A percentile compares a stretch with the other conserved stretches of the same genome.
Conservation (phyloP, 441 rosid species). For the Manihot esculenta region DNA sequence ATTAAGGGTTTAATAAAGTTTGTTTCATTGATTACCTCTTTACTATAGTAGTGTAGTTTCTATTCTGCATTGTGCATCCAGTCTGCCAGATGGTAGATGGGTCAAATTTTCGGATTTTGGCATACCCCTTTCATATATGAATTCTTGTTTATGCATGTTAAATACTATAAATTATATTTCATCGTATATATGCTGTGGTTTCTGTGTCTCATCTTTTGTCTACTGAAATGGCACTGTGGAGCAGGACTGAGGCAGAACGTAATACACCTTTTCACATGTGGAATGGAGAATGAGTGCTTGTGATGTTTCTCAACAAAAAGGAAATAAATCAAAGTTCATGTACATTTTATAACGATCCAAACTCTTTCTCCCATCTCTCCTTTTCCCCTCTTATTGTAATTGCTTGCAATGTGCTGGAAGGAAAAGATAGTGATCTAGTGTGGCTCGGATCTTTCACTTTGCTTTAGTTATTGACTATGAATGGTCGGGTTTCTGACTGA, state of each 20-base stretch:
- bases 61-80: neutral
- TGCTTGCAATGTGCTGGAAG: neutral
- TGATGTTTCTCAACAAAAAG: neutral
- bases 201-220: neutral
- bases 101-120: neutral
- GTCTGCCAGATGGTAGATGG: neutral
- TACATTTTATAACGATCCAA: neutral
- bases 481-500: too few species aligned
- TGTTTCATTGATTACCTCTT: neutral
- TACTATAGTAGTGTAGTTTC: neutral
- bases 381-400: neutral
- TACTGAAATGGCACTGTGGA: conserved; percentile 17
- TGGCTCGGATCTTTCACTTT: neutral
- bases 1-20: neutral
- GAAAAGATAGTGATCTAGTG: neutral
- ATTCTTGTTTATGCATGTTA: neutral
- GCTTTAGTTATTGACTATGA: neutral
- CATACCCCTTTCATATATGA: neutral
- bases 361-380: neutral
- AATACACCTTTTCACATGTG: conserved; percentile 71
- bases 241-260: conserved; percentile 65
- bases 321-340: neutral
- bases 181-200: neutral
- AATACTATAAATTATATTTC: too few species aligned
- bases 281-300: conserved; percentile 39